Evolutionary conservation across 2,329 filamentous ascomycete species (phyloP), one percentile per base, ranked within the genome.

Genomic region (Ophiostoma piceae): DNA sequence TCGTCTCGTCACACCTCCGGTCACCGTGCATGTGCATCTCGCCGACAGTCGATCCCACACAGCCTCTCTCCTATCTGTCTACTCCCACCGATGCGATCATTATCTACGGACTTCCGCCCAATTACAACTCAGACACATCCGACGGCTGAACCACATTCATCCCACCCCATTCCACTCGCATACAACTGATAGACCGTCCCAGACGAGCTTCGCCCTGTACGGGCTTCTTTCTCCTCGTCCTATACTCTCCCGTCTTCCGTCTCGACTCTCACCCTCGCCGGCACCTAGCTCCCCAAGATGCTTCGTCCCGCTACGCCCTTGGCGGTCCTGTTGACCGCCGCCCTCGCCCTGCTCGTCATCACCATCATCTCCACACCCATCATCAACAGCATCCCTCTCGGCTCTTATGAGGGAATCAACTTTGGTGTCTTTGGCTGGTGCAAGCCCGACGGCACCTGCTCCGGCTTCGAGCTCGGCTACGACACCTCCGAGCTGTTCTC

Each of bases 381-480:
- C 74, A 90, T 98, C 77, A 88, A 90, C 77, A 85, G 84, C 35
- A 96, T 99, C 66, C 92, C 93, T 11, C 84, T 99, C 60, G 94
- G 91, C 51, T 88, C 87, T 68, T 94, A 89, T 77, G 81, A 89
- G 60, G 88, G 90, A 75, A 87, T 92, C 74, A 89, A 88, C 74
- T 97, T 96, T 82, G 95, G 95, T 67, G 94, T 98, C 67, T 94
- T 98, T 82, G 95, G 95, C 35, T 96, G 88, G 76, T 99, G 95
- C 80, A 84, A 87, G 73, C 82, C 80, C 54, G 79, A 82, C 71
- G 78, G 78, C 72, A 76, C 80, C 71, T 98, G 95, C 79, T 91
- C 87, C 76, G 82, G 83, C 57, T 87, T 94, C 73, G 86, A 90
- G 77, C 86, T 99, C 75, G 95, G 94, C 77, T 99, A 98, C 80